Evolutionary conservation across 805 yeast genomes (phyloP).

Genomic region (Pichia ethanolica): DNA sequence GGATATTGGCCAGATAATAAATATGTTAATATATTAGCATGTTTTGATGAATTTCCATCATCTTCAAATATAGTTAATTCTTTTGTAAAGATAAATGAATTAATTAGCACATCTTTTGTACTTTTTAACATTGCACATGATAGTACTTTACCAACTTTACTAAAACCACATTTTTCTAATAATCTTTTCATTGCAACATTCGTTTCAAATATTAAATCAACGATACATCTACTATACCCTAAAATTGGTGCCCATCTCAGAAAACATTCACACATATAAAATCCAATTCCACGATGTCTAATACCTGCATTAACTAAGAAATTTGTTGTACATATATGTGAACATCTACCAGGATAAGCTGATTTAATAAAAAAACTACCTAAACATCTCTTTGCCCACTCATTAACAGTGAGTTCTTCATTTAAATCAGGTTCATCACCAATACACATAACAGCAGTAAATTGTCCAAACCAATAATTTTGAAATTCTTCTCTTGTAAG

Average conservation of each 20-base stretch:
- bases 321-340: conserved; percentile 87
- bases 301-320: conserved; percentile 90
- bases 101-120: conserved; percentile 68
- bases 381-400: conserved; percentile 89
- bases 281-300: conserved; percentile 86
- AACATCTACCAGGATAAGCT: conserved; percentile 85
- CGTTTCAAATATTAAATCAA: conserved; percentile 83
- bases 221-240: conserved; percentile 78
- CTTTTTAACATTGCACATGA: conserved; percentile 88
- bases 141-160: conserved; percentile 69
- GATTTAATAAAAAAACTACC: conserved; percentile 85
- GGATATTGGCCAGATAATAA: conserved; percentile 85
- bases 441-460: conserved; percentile 70
- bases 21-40: conserved; percentile 69
- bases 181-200: conserved; percentile 77
- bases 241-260: conserved; percentile 86
- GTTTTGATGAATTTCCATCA: conserved; percentile 26
- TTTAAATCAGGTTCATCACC: conserved; percentile 56
- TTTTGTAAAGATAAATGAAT: conserved; percentile 77
- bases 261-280: conserved; percentile 74
- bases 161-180: conserved; percentile 69
- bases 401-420: conserved; percentile 36
- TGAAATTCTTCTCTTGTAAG: conserved; percentile 70
- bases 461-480: conserved; percentile 80
- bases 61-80: conserved; percentile 51